These are phyloP conservation scores for Hibiscus mutabilis DNA, from an alignment of 345 rosid species.

Conservation along the genomic window DNA sequence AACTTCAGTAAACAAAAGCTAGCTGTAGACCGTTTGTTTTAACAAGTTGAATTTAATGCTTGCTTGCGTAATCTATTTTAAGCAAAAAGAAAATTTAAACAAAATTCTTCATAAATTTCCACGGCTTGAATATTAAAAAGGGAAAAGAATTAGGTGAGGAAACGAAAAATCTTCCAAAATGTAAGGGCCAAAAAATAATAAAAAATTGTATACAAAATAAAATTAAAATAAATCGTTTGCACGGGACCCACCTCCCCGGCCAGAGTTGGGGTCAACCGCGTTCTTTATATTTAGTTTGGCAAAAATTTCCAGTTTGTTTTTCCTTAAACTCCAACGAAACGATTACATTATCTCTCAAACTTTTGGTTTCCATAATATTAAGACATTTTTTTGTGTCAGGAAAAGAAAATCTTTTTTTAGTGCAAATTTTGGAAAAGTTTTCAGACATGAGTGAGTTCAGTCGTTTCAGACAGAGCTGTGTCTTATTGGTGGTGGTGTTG, in stretches of 20 bases:
- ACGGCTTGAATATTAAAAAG: background rate
- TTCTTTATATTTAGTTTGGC: background rate
- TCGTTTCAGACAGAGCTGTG: background rate
- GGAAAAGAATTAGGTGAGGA: background rate
- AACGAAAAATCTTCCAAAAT: background rate
- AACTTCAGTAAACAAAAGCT: no score
- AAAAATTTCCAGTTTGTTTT: background rate
- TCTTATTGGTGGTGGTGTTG: constrained; percentile 7
- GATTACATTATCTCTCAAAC: background rate
- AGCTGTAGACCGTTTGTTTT: no score
- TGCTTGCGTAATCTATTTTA: no score
- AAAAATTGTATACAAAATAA: background rate
- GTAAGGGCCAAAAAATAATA: background rate
- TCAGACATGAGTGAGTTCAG: constrained; percentile 11
- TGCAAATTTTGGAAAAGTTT: background rate
- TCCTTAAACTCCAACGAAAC: background rate
- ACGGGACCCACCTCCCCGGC: background rate
- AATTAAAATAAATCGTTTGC: background rate
- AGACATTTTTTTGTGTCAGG: background rate
- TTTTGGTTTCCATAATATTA: background rate
- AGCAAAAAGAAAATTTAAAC: no score
- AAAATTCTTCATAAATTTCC: background rate
- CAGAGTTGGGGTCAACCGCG: background rate
- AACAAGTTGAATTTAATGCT: no score
- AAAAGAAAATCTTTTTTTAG: background rate